Percentiles rank a stretch among this genome's conserved stretches.
Conservation (phyloP, 2,329 filamentous ascomycete species). For the Neofusicoccum kwambonambiense region DNA sequence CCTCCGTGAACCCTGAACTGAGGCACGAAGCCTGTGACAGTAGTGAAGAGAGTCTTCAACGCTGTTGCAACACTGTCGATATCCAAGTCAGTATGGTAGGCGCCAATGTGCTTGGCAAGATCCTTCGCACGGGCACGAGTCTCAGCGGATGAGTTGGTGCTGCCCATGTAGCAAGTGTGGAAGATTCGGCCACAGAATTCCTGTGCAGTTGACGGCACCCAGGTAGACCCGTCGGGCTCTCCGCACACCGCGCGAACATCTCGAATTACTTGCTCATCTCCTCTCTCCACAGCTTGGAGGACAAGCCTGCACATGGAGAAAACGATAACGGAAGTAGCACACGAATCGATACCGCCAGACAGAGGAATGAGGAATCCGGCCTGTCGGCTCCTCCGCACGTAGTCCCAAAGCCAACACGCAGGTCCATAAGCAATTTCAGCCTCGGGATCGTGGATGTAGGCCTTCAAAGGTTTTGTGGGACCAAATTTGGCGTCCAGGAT, state of each 20-base stretch:
- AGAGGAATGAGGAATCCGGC: slow-evolving; percentile 60
- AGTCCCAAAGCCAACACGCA: slow-evolving; percentile 68
- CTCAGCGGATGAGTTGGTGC: slow-evolving; percentile 62
- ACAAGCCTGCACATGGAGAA: slow-evolving; percentile 58
- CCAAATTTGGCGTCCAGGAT: slow-evolving; percentile 47
- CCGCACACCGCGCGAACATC: slow-evolving; percentile 55
- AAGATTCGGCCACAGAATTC: slow-evolving; percentile 61
- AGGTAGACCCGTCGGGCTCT: slow-evolving; percentile 46
- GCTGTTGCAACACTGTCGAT: slow-evolving; percentile 68
- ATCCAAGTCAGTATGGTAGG: slow-evolving; percentile 70
- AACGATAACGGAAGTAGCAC: slow-evolving; percentile 53
- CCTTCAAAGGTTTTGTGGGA: slow-evolving; percentile 46
- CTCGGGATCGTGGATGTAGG: slow-evolving; percentile 60
- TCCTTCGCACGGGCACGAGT: slow-evolving; percentile 65
- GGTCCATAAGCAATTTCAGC: slow-evolving; percentile 63
- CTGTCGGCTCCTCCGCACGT: slow-evolving; percentile 51
- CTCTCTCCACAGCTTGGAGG: slow-evolving; percentile 50
- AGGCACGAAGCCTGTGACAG: slow-evolving; percentile 60
- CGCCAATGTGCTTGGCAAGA: slow-evolving; percentile 62
- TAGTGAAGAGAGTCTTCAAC: slow-evolving; percentile 58
- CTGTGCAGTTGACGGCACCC: slow-evolving; percentile 57
- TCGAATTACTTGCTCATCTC: slow-evolving; percentile 55
- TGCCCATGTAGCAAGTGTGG: slow-evolving; percentile 68
- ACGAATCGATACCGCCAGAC: slow-evolving; percentile 61
- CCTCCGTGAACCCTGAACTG: slow-evolving; percentile 66